A percentile compares a stretch with the other conserved stretches of the same genome.
phyloP scores from a whole-genome alignment of 1,284 basidiomycete species.

The Sanghuangporus sanghuang region DNA sequence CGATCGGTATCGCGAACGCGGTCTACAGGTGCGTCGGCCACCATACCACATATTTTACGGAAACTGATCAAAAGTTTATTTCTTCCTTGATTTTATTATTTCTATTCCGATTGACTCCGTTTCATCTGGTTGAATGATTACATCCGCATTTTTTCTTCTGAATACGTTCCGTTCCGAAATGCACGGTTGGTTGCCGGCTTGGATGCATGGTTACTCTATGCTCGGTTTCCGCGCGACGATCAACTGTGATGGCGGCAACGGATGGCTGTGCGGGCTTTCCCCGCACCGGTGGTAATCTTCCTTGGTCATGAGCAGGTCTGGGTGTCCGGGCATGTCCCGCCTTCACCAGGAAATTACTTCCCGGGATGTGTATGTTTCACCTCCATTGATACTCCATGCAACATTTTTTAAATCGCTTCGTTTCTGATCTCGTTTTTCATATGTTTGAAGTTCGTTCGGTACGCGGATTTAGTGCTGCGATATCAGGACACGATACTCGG shows the following conservation, averaged over 20 bases:
- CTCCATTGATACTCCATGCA: neutral
- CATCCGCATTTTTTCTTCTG: neutral
- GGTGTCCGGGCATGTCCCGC: slow-evolving; percentile 67
- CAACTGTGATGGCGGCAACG: slow-evolving; percentile 1
- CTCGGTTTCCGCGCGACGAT: neutral
- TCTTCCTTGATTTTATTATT: slow-evolving; percentile 15
- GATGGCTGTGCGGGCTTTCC: neutral
- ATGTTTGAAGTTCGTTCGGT: slow-evolving; percentile 61
- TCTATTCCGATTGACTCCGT: neutral
- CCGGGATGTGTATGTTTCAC: slow-evolving; percentile 67
- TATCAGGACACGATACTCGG: slow-evolving; percentile 91
- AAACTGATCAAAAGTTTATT: slow-evolving; percentile 6
- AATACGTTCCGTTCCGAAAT: neutral
- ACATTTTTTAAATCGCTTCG: slow-evolving; percentile 4
- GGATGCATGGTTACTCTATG: neutral
- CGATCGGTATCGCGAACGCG: slow-evolving; percentile 59
- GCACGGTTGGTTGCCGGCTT: neutral
- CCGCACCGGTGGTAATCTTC: slow-evolving; percentile 1
- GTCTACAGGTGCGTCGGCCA: slow-evolving; percentile 60
- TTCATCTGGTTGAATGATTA: neutral
- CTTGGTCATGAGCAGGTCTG: slow-evolving; percentile 36
- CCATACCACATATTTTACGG: neutral
- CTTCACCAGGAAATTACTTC: slow-evolving; percentile 79
- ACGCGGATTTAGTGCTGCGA: slow-evolving; percentile 75
- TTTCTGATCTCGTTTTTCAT: neutral